Evolutionary conservation across 257 asterid species (phyloP).

Genomic region (Striga asiatica): DNA sequence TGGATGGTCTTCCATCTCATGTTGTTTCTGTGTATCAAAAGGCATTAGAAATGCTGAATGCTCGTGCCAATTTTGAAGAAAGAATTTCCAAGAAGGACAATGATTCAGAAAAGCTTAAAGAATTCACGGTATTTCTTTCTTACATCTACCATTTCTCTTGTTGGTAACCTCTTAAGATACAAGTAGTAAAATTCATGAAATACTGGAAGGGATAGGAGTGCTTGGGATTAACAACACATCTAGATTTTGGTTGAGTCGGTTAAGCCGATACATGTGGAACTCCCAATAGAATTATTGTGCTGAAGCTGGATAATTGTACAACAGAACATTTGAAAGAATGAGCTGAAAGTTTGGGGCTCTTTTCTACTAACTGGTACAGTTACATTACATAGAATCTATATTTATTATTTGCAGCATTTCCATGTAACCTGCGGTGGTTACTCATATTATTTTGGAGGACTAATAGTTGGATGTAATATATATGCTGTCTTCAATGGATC

Average conservation of each 20-base stretch:
- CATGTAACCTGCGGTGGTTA: not conserved
- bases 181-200: not conserved
- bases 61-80: slow-evolving; percentile 60
- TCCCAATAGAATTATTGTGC: not conserved
- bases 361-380: not conserved
- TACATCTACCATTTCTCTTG: slow-evolving; percentile 11
- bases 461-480: not conserved
- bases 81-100: slow-evolving; percentile 43
- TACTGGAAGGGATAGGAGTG: not conserved
- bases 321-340: not conserved
- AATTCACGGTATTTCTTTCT: slow-evolving; percentile 42
- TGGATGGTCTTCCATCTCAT: slow-evolving; percentile 60
- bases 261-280: not conserved
- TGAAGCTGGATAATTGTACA: not conserved
- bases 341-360: not conserved
- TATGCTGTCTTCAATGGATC: not conserved
- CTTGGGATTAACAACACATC: not conserved
- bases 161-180: not conserved
- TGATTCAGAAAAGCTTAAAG: slow-evolving; percentile 56
- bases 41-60: slow-evolving; percentile 69
- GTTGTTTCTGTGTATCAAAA: slow-evolving; percentile 59
- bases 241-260: slow-evolving; percentile 4
- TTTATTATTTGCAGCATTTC: not conserved
- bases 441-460: not conserved
- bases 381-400: not conserved